Base-by-base conservation (phyloP, 345 rosid genomes). In the Clarkia xantiana region DNA sequence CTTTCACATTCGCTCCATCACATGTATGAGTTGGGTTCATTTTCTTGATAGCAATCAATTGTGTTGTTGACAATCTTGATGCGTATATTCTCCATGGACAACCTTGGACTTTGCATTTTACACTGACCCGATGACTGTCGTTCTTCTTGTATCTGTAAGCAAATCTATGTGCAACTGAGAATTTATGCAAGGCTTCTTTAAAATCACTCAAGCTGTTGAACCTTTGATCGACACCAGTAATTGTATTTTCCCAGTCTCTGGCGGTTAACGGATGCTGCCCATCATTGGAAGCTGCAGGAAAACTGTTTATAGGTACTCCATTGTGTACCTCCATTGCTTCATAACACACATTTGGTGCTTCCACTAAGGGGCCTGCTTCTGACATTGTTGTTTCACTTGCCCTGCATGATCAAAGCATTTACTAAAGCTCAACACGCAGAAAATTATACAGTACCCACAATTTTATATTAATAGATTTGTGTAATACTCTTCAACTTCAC, bases 51-150 rank as follows among this genome's bases (percentile, higher is more conserved):
- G 88, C 81, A 40, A 86, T 74, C 49, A 86, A 59, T 59, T 81
- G 95, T 18, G 95, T 86, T 14, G 95, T 83, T 6, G 95, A 75
- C 55, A 90, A 63, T 59, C 82, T 82, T 9, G 97, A 65, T 8
- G 91, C 95, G 16, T 85, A 79, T 60, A 90, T 85, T 67, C 95
- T 77, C 97, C 97, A 86, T 0, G 97, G 86, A 57, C 97, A 90
- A 44, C 94, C 91, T 42, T 65, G 91, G 39, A 79, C 61, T 60
- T 90, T 90, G 74, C 97, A 86, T 65, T 80, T 90, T 44, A 81
- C 97, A 25, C 82, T 75, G 44, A 83, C 94, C 20, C 95, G 87
- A 51, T 79, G 95, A 69, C 86, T 81, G 40, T 86, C 94, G 38
- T 83, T 90, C 73, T 90, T 82, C 86, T 90, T 90, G 63, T 82